Base-by-base conservation (phyloP, 2,329 filamentous ascomycete genomes). In the Talaromyces sp. region DNA sequence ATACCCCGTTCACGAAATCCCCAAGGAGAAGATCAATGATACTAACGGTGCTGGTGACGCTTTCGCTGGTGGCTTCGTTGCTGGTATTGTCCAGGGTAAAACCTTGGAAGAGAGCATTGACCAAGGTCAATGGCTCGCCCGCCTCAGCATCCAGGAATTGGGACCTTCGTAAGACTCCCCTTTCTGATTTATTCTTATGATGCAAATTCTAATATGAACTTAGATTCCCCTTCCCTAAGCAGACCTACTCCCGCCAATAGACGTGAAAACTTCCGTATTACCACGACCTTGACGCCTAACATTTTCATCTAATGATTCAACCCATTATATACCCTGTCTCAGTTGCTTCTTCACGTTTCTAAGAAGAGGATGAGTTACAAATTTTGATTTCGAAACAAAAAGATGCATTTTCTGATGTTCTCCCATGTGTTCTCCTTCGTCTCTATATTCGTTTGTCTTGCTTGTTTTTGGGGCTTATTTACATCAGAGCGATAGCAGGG, bases 11-110 rank as follows among this genome's bases (percentile, higher is more conserved):
- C 92, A 91, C 77, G 84, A 87, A 72, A 94, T 99, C 73, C 84
- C 87, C 70, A 83, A 86, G 77, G 85, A 87, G 60, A 83, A 91
- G 81, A 98, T 99, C 81, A 90, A 90, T 80, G 95, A 99, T 82
- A 98, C 94, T 79, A 98, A 94, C 77, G 95, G 95, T 76, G 95
- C 95, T 68, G 95, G 93, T 77, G 95, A 99, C 77, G 94, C 95
- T 62, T 99, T 99, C 75, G 94, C 95, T 66, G 95, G 93, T 75
- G 95, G 95, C 69, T 93, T 99, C 81, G 85, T 92, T 64, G 95
- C 95, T 62, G 95, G 93, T 75, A 84, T 98, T 69, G 89, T 97
- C 68, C 85, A 94, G 80, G 92, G 90, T 79, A 91, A 95, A 83
- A 78, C 87, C 63, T 85, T 99, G 60, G 89, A 90, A 73, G 87